phyloP scores from a whole-genome alignment of 257 asterid species.

The Pogostemon cablin region DNA sequence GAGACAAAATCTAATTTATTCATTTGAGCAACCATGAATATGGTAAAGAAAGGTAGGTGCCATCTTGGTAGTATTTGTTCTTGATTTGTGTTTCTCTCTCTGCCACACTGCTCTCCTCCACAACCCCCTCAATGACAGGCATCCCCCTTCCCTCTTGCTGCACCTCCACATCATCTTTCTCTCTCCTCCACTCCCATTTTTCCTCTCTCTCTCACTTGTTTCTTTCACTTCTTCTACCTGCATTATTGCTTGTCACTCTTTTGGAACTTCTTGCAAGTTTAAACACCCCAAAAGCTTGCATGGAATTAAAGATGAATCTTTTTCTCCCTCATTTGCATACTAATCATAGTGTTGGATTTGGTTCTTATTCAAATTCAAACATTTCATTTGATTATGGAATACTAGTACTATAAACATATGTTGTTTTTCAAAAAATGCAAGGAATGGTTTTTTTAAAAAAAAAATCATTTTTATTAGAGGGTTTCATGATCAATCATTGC shows the following conservation, averaged over 20 bases:
- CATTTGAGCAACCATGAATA: constrained; percentile 27
- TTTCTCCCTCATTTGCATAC: no score
- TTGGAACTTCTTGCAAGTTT: not conserved
- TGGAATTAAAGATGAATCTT: not conserved
- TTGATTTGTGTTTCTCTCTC: constrained; percentile 34
- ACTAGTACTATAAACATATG: no score
- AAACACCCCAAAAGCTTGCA: not conserved
- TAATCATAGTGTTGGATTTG: no score
- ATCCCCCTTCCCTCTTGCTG: constrained; percentile 46
- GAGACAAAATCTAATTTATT: not conserved
- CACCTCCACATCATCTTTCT: constrained; percentile 35
- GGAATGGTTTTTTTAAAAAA: not conserved
- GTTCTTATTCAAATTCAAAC: no score
- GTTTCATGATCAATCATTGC: constrained; percentile 34
- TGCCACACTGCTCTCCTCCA: constrained; percentile 36
- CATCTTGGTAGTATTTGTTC: not conserved
- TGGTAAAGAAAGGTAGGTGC: constrained; percentile 25
- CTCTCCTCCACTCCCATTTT: constrained; percentile 37
- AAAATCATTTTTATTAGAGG: not conserved
- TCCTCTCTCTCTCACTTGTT: constrained; percentile 35
- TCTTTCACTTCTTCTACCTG: constrained; percentile 44
- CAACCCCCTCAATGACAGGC: constrained; percentile 46
- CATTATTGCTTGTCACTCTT: not conserved
- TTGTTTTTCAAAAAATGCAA: not conserved
- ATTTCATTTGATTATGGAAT: no score